Base-by-base conservation (phyloP, 2,329 filamentous ascomycete species). In the Macrophomina pseudophaseolina region DNA sequence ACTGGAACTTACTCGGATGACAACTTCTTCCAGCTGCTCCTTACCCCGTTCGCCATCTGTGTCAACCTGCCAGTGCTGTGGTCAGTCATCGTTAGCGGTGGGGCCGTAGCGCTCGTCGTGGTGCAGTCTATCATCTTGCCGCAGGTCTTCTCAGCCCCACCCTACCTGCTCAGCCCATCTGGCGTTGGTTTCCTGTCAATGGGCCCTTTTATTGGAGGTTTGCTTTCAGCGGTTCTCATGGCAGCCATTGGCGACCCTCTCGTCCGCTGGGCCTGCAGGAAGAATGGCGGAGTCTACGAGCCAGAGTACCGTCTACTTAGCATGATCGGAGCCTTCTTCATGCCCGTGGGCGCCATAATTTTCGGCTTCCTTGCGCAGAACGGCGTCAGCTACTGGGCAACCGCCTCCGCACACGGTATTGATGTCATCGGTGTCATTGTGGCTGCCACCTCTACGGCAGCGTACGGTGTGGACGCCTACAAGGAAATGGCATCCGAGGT, bases 11-110 rank as follows among this genome's bases (percentile, higher is more conserved):
- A 79, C 64, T 76, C 74, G 1, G 68, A 78, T 32, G 79, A 80
- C 46, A 76, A 75, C 49, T 74, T 81, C 44, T 71, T 80, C 64
- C 75, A 78, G 51, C 75, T 80, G 18, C 66, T 74, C n/a, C 74
- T 78, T 65, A 79, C 83, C 1, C 84, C 84, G 0, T 74, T 86
- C 40, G 79, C 84, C 5, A 77, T 86, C 62, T 81, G 85, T 70
- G 79, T 80, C 59, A 86, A 86, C 65, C 79, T 85, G 0, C 83
- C 81, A 6, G 83, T 86, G 5, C 74, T 83, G 12, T 85, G 82
- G 81, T 80, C 80, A 16, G 83, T 85, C 51, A 70, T 85, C n/a
- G 73, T 85, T 5, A 80, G 79, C 9, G 81, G 80, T 65, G 78
- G 77, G 56, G 75, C 81, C 3, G 80, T 78, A 1, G 78, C 78